Percentiles rank a stretch among this genome's conserved stretches.
Evolutionary conservation across 164 flowering plant genomes (phyloP).

Genomic region (Stephania yunnanensis): DNA sequence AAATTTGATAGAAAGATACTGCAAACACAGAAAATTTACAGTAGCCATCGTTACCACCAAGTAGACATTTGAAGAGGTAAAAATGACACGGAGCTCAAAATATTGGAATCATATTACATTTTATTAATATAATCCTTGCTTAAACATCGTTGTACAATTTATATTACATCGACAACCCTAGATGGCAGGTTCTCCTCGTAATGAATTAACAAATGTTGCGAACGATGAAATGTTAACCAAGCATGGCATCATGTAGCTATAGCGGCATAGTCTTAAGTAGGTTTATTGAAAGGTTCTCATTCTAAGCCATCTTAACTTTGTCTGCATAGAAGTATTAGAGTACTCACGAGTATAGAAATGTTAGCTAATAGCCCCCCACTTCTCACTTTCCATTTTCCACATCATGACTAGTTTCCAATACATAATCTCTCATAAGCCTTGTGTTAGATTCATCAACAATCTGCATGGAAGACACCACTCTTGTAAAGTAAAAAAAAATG

Average conservation of each 20-base stretch:
- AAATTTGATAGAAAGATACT: neutral
- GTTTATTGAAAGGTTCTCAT: neutral
- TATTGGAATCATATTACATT: neutral
- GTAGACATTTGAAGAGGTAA: neutral
- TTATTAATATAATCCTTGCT: neutral
- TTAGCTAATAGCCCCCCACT: neutral
- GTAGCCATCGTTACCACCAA: neutral
- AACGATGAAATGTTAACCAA: neutral
- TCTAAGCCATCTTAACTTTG: neutral
- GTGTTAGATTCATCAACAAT: constrained; percentile 75
- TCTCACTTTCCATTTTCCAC: constrained; percentile 38
- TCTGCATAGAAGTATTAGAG: neutral
- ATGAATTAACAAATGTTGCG: neutral
- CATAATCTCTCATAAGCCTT: constrained; percentile 75
- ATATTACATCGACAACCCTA: neutral
- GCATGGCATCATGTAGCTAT: neutral
- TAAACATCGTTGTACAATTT: neutral
- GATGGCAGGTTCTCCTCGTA: neutral
- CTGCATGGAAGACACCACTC: constrained; percentile 27
- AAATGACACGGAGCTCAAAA: neutral
- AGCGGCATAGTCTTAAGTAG: neutral
- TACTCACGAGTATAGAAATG: neutral
- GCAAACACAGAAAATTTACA: neutral
- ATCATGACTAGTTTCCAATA: constrained; percentile 55
- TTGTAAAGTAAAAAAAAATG: neutral